Evolutionary conservation across 305 asterid species (phyloP).

Genomic region (Lippia alba): DNA sequence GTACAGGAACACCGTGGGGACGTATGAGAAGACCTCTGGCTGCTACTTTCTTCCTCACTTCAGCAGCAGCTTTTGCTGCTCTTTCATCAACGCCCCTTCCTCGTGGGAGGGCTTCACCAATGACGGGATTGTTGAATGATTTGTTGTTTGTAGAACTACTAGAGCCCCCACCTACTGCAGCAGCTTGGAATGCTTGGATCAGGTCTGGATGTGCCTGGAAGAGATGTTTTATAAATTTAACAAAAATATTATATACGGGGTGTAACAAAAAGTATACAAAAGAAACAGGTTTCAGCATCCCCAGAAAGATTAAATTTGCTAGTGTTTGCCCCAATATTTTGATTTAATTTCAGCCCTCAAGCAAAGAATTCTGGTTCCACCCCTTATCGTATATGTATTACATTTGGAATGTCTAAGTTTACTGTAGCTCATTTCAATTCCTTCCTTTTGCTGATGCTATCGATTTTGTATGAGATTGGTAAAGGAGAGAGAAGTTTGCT

Average conservation of each 20-base stretch:
- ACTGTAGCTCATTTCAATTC: neutral
- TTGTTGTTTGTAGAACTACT: conserved; percentile 40
- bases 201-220: conserved; percentile 87
- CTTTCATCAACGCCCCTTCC: conserved; percentile 90
- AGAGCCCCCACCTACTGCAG: conserved; percentile 57
- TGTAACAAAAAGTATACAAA: too few relatives aligned
- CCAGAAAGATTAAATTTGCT: too few relatives aligned
- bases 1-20: conserved; percentile 71
- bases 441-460: neutral
- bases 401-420: neutral
- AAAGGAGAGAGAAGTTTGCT: neutral
- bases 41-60: conserved; percentile 82
- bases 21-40: conserved; percentile 81
- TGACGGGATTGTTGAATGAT: conserved; percentile 50
- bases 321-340: too few relatives aligned
- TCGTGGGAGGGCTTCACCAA: conserved; percentile 64
- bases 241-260: too few relatives aligned
- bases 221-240: neutral
- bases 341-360: too few relatives aligned
- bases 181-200: conserved; percentile 84
- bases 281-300: too few relatives aligned
- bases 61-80: conserved; percentile 86
- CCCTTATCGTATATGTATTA: too few relatives aligned
- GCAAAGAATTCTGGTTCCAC: too few relatives aligned
- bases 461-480: neutral